Evolutionary conservation across 1,139 yeast species (phyloP), one percentile per base, ranked within the genome.

Genomic region (Debaryomyces robertsiae): DNA sequence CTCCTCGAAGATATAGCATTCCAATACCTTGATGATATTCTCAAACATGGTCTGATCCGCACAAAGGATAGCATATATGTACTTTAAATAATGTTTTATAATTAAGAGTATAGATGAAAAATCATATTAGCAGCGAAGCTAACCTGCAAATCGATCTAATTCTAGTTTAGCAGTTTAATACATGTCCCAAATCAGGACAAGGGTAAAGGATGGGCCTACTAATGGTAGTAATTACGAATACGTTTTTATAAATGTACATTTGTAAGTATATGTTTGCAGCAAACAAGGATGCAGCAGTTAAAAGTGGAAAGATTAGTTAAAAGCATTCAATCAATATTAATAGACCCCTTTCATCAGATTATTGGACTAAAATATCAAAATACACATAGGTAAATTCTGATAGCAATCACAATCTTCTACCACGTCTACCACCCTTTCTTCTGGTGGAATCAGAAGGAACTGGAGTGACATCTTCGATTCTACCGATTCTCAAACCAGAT

Each of bases 351-450:
- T 29, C 18, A 42, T 39, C 17, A 38, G 38, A 37, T 19, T 40
- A 38, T 23, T 36, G 27, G 30, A 38, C 27, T 29, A 28, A 28
- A 36, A 36, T 30, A 32, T 36, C 35, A 40, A 32, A 24, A 40
- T 22, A 33, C 23, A 38, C 28, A 25, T 25, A 28, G 35, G 22
- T 27, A 42, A 39, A 36, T 28, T 27, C 27, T 15, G 29, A 35
- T 11, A 36, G 32, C 27, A 32, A 66, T 83, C 82, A 91, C 81
- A 91, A 87, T 87, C 99, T 90, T 86, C 98, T 93, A 91, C 99
- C 99, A 86, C 99, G 91, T 84, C 98, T 94, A 88, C 99, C 99
- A 89, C 98, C 98, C 95, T 94, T 94, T 88, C 95, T 89, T 86
- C 99, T 94, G 77, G 98, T 94, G 68, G 98, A 91, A 79, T 94